Evolutionary conservation across 129 eudicot genomes (phyloP).

Genomic region (Helianthus annuus): HanXRQr2.0-SUNRISE NC_035442.2:170633873-170634372

Average conservation of each 20-base stretch:
- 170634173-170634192: background rate
- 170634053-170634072: constrained; percentile 12
- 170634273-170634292: background rate
- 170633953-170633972: background rate
- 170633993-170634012: background rate
- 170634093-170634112: background rate
- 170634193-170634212: constrained; percentile 6
- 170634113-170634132: background rate
- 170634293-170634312: too few relatives aligned
- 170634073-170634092: constrained; percentile 3
- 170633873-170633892: constrained; percentile 53
- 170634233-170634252: background rate
- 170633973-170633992: background rate
- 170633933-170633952: constrained; percentile 30
- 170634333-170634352: background rate
- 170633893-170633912: constrained; percentile 54
- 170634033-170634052: constrained; percentile 22
- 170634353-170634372: too few relatives aligned
- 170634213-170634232: constrained; percentile 9
- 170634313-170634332: too few relatives aligned
- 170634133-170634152: background rate
- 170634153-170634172: background rate
- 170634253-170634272: background rate
- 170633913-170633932: constrained; percentile 63
- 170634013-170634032: background rate